Conservation (phyloP, 768 basidiomycete species). For the Lentinula detonsa region DNA sequence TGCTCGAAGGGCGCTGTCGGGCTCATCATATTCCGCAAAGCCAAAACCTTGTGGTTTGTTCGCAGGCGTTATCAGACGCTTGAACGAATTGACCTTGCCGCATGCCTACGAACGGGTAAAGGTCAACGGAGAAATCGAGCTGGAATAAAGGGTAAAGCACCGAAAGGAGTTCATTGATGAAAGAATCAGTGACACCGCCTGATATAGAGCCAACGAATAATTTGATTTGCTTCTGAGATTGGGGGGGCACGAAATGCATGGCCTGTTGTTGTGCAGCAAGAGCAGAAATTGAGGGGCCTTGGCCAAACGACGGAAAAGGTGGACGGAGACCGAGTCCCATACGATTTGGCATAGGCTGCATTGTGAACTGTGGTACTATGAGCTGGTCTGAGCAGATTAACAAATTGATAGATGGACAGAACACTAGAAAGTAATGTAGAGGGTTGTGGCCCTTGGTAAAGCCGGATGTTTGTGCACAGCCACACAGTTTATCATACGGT, state of each 20-base stretch:
- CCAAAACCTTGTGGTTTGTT: conserved; percentile 96
- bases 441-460: neutral
- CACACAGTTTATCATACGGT: neutral
- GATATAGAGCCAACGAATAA: conserved; percentile 96
- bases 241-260: conserved; percentile 63
- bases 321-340: conserved; percentile 87
- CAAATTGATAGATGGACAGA: neutral
- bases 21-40: conserved; percentile 93
- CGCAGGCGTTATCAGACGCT: conserved; percentile 85
- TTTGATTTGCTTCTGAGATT: conserved; percentile 61
- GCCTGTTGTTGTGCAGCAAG: conserved; percentile 81
- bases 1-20: conserved; percentile 82
- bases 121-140: neutral
- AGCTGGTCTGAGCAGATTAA: neutral
- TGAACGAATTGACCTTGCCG: conserved; percentile 85
- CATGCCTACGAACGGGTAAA: conserved; percentile 56
- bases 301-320: conserved; percentile 81
- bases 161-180: conserved; percentile 70
- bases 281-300: conserved; percentile 88
- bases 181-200: conserved; percentile 81
- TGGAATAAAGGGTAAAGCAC: conserved; percentile 33
- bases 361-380: conserved; percentile 19
- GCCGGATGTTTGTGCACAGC: neutral
- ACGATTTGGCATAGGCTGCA: conserved; percentile 69
- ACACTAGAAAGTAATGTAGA: neutral